Percentiles rank a stretch among this genome's conserved stretches.
phyloP scores from a whole-genome alignment of 2,329 filamentous ascomycete species.

The Nemania sp. region DNA sequence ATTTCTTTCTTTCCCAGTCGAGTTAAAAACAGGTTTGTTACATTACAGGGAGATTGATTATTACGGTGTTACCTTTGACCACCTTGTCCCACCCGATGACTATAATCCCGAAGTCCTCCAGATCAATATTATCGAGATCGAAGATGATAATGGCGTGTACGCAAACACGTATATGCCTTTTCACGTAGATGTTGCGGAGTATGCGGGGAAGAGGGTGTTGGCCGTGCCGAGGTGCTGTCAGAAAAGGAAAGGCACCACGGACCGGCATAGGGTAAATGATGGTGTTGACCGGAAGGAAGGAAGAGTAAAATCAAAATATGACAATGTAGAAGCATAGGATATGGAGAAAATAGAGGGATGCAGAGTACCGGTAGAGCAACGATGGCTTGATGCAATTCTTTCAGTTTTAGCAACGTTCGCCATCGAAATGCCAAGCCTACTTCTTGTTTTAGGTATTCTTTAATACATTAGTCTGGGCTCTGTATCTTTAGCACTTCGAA shows the following conservation, averaged over 20 bases:
- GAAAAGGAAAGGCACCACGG: constrained; percentile 42
- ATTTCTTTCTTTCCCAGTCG: constrained; percentile 12
- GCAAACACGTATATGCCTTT: constrained; percentile 43
- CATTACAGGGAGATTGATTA: constrained; percentile 38
- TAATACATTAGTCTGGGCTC: constrained; percentile 5
- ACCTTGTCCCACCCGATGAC: constrained; percentile 43
- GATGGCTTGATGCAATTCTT: constrained; percentile 6
- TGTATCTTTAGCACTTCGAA: constrained; percentile 3
- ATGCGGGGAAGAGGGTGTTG: constrained; percentile 45
- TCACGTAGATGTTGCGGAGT: constrained; percentile 42
- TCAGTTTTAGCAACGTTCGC: constrained; percentile 11
- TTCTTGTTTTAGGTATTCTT: constrained; percentile 13
- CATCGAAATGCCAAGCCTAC: constrained; percentile 9
- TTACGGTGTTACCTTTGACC: constrained; percentile 48
- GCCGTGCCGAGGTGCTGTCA: constrained; percentile 48
- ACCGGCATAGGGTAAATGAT: constrained; percentile 41
- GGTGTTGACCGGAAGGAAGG: constrained; percentile 14
- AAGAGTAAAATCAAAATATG: constrained; percentile 6
- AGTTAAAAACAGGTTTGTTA: constrained; percentile 12
- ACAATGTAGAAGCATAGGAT: constrained; percentile 9
- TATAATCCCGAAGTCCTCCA: constrained; percentile 45
- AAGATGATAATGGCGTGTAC: constrained; percentile 41
- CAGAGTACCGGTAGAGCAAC: constrained; percentile 13
- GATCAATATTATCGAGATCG: constrained; percentile 48
- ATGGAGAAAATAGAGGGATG: constrained; percentile 15